Conservation (phyloP, 768 basidiomycete genomes). For the Piloderma croceum region DNA sequence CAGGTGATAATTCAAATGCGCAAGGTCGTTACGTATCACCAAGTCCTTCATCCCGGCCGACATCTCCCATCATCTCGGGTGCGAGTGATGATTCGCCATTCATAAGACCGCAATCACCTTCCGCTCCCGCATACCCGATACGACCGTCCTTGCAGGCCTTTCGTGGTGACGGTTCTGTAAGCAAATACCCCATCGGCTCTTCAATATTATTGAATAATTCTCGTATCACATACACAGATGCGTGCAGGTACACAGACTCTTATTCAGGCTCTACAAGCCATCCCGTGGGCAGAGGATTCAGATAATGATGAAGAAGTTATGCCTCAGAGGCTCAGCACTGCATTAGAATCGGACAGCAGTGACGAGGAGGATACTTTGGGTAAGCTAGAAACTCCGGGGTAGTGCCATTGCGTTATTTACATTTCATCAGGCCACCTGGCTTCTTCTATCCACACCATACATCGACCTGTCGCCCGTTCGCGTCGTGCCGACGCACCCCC, state of each 20-base stretch:
- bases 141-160: slow-evolving; percentile 50
- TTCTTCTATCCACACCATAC: slow-evolving; percentile 85
- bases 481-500: slow-evolving; percentile 34
- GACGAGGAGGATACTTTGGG: slow-evolving; percentile 60
- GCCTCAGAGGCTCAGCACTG: slow-evolving; percentile 32
- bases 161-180: slow-evolving; percentile 66
- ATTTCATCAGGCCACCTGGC: slow-evolving; percentile 52
- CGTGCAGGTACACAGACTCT: slow-evolving; percentile 83
- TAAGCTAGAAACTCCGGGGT: too few relatives aligned
- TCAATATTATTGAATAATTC: slow-evolving; percentile 2
- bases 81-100: slow-evolving; percentile 55
- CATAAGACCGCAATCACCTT: slow-evolving; percentile 67
- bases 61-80: slow-evolving; percentile 20
- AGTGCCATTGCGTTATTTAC: too few relatives aligned
- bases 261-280: slow-evolving; percentile 81
- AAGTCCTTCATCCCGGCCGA: too few relatives aligned
- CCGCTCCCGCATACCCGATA: slow-evolving; percentile 32
- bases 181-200: slow-evolving; percentile 19
- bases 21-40: too few relatives aligned
- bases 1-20: too few relatives aligned
- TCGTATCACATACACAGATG: slow-evolving; percentile 46
- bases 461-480: slow-evolving; percentile 72
- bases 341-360: slow-evolving; percentile 56
- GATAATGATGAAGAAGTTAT: slow-evolving; percentile 64
- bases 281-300: slow-evolving; percentile 68